Base-by-base conservation (phyloP, 2,329 filamentous ascomycete species). In the Domatiomyces catenatus region DNA sequence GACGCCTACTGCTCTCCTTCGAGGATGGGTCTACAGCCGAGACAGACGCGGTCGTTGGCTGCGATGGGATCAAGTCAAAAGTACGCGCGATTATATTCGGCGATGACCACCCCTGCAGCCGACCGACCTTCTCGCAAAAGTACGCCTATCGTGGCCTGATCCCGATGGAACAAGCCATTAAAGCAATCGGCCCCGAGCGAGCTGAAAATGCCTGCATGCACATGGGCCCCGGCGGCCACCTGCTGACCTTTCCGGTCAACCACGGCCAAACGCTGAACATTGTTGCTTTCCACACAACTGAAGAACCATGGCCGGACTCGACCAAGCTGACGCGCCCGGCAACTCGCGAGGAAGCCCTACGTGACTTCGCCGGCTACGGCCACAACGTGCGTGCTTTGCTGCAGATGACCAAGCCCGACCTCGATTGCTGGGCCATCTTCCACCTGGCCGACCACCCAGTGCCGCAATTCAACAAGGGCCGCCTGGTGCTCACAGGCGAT, bases 121-220 rank as follows among this genome's bases (percentile, higher is more conserved):
- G 32, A 15, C 70, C 75, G 0, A 62, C 66, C 1, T 78, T 73
- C 56, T 72, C 70, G 0, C 69, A 71, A 47, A 76, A 76, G 54
- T 77, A 76, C 62, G 80, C 76, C 32, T 84, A 80, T 63, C 71
- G 81, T 5, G 75, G 75, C 0, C 62, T 84, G 2, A 68, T 83
- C 1, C 76, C 79, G 0, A 83, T 83, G 71, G 65, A 69, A 1
- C 62, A 71, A 15, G 78, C 76, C 0, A 61, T 67, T 1, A 60
- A 66, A 8, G 68, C 69, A 1, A 56, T 83, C 2, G 75, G 76
- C 1, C 61, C 70, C 7, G 64, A 76, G 42, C 64, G 73, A 39
- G 71, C 75, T 0, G 58, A 61, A 20, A 76, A 73, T 12, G 63
- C 49, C 69, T 61, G 61, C 54, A 66, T 66, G 63, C 63, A 64